Evolutionary conservation across 1,139 yeast species (phyloP), one percentile per base, ranked within the genome.

Genomic region (Debaryomycetaceae sp.): DNA sequence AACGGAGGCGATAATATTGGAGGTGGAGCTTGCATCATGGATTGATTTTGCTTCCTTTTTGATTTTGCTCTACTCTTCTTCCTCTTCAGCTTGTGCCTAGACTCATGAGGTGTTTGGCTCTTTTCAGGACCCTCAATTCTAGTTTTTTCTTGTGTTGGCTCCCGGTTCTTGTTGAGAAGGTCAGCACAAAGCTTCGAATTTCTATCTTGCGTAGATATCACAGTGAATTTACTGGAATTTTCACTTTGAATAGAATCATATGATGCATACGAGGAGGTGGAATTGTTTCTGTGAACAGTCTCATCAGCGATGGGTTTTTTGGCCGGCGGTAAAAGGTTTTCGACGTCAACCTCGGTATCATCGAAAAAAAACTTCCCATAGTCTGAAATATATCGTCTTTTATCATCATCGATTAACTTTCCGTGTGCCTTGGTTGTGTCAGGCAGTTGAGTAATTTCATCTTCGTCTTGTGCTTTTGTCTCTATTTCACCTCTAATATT

Each of bases 171-270:
- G 11, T 27, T 11, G 8, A 11, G 11, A 27, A 27, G 11, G 8
- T 11, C 31, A 27, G 8, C 11, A 17, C 20, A 17, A 11, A 27
- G 8, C 11, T 27, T 27, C 8, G 31, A 7, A 8, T 27, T 7
- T 36, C 40, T 39, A 11, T 40, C 22, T 27, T 34, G 39, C 5
- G 37, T 13, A 8, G 37, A 34, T 13, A 14, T 17, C 23, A 34
- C 37, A 8, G 17, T 13, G n/a, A 34, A 34, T n/a, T 34, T 34
- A 34, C 37, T 34, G 22, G 37, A 34, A 7, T 65, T 61, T 33
- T 65, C 73, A 50, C 75, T 68, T 50, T 69, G 72, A 48, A 72
- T 65, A 2, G 76, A 71, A 45, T 66, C 61, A 49, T 55, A 60
- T 1, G 76, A 66, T 2, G 50, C 53, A 20, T 60, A 51, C 3